Percentiles rank a stretch among this genome's conserved stretches.
These are phyloP conservation scores for Pyrus hybrid DNA, from an alignment of 331 rosid genomes.

Conservation along the genomic window DNA sequence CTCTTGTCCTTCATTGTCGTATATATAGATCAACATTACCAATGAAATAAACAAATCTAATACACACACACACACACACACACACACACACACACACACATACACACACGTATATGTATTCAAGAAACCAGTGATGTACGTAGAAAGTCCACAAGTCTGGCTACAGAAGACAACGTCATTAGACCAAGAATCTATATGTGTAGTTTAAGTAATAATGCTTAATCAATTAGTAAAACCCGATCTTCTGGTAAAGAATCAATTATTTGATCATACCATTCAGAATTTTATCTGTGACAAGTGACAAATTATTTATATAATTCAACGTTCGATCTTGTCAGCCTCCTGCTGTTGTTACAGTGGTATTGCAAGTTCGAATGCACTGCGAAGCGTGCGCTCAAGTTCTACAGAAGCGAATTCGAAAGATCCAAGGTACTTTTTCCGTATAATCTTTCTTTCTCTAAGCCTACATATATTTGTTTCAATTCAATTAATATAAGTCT, in stretches of 20 bases:
- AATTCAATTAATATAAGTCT: not conserved
- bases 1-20: not conserved
- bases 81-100: too few species aligned
- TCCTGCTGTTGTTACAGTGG: slow-evolving; percentile 54
- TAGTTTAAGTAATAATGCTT: not conserved
- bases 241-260: not conserved
- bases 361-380: slow-evolving; percentile 63
- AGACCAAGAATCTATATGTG: not conserved
- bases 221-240: not conserved
- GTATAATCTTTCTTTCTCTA: not conserved
- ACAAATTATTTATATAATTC: not conserved
- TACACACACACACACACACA: too few species aligned
- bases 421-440: slow-evolving; percentile 53
- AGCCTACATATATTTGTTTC: not conserved
- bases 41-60: not conserved
- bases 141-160: not conserved
- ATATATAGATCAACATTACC: not conserved
- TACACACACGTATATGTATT: too few species aligned
- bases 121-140: not conserved
- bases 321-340: slow-evolving; percentile 30
- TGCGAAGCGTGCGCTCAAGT: slow-evolving; percentile 86
- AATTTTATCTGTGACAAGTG: not conserved
- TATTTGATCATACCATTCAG: not conserved
- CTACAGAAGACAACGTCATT: not conserved
- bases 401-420: slow-evolving; percentile 56